Base-by-base conservation (phyloP, 1,139 yeast species). In the Candida tunisiensis region DNA sequence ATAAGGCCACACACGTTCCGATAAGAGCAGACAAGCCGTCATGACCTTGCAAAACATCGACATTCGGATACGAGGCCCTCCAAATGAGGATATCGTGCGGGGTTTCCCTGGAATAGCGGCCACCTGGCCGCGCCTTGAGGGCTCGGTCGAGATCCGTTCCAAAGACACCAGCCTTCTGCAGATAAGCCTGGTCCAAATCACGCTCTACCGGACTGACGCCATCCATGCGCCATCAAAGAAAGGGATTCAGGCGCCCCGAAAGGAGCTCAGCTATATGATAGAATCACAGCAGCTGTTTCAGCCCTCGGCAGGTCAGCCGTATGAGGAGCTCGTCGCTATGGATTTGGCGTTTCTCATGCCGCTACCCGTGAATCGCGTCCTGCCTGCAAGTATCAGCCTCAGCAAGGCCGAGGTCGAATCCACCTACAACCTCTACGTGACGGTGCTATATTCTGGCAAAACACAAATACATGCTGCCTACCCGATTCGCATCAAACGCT, bases 41-140 rank as follows among this genome's bases (percentile, higher is more conserved):
- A 16, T 16, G 8, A 30, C 32, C 39, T 30, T 39, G 12, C 28
- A 32, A 10, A 23, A 28, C 12, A 37, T 53, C 23, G 54, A 53
- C 24, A 46, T 55, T 25, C 45, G 46, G 25, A 40, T 56, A 14
- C 42, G 44, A 21, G 56, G 59, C 2, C 40, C 41, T 8, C 58
- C 62, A 7, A 56, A 56, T 29, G 55, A 53, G 30, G 61, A 55
- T 27, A 34, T 55, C 8, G 55, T 55, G 9, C 49, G 45, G 25
- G 62, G 62, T 6, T 56, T 42, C 28, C 62, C 62, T 3, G 62
- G 62, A 0, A 51, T 56, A 18, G 41, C 50, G 2, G 62, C 62
- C 1, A 49, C 57, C 2, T 50, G 57, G 49, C 62, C 62, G 3
- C 42, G 62, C 8, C 33, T 57, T 5, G 51, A 49, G 19, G 62